A percentile compares a stretch with the other conserved stretches of the same genome.
Conservation (phyloP, 192 early-diverging fungal species). For the Coemansia sp. region DNA sequence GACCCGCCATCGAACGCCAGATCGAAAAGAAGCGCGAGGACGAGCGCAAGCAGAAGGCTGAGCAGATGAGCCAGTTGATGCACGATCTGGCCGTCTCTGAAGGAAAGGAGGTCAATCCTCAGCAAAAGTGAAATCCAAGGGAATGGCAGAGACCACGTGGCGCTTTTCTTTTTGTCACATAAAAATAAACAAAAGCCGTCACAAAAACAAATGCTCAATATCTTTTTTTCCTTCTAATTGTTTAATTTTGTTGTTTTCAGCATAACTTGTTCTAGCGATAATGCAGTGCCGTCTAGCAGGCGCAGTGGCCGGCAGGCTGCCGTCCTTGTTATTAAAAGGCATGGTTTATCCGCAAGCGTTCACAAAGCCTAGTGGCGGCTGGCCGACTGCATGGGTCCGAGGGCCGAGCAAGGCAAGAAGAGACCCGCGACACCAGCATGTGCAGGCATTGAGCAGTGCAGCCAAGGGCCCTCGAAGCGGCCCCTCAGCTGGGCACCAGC, state of each 20-base stretch:
- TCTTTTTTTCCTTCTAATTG: too few relatives aligned
- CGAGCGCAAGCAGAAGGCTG: conserved; percentile 66
- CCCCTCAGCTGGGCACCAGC: neutral
- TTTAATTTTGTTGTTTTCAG: neutral
- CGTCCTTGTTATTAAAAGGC: neutral
- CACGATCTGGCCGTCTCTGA: conserved; percentile 76
- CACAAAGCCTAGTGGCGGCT: neutral
- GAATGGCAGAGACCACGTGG: neutral
- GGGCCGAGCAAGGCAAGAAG: neutral
- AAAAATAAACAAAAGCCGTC: conserved; percentile 1
- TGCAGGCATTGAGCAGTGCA: neutral
- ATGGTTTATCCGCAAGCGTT: neutral
- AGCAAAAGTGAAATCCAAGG: neutral
- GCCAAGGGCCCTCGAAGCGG: neutral
- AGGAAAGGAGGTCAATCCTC: conserved; percentile 43
- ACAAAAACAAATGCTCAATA: neutral
- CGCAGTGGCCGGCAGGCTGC: conserved; percentile 6
- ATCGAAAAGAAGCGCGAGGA: conserved; percentile 61
- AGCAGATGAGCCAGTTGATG: conserved; percentile 79
- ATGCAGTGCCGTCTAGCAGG: conserved; percentile 11
- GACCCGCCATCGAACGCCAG: conserved; percentile 76
- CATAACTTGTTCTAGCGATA: neutral
- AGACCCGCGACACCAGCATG: neutral
- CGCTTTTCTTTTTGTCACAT: neutral
- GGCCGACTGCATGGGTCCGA: neutral